These are phyloP conservation scores for Plasmodium coatneyi DNA, from an alignment of 169 alveolate genomes.

Conservation along the genomic window DNA sequence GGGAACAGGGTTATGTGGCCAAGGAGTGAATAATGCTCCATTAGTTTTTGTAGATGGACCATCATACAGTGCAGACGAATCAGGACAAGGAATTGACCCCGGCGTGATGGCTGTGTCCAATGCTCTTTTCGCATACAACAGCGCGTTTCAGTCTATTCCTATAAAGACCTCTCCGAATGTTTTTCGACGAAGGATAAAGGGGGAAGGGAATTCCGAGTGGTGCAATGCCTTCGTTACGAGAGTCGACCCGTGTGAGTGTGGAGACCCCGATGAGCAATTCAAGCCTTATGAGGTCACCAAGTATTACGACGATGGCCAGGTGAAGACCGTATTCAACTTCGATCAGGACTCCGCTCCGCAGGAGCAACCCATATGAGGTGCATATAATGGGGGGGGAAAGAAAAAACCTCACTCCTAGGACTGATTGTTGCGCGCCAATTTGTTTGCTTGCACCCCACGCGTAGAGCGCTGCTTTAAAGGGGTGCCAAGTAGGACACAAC, in stretches of 20 bases:
- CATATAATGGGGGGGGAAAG: neutral
- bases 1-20: neutral
- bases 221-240: slow-evolving; percentile 85
- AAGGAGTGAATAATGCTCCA: slow-evolving; percentile 11
- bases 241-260: slow-evolving; percentile 79
- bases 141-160: slow-evolving; percentile 79
- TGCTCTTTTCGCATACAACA: slow-evolving; percentile 77
- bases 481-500: neutral
- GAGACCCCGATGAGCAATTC: slow-evolving; percentile 74
- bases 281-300: slow-evolving; percentile 79
- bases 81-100: slow-evolving; percentile 76
- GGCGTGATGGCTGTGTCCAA: slow-evolving; percentile 82
- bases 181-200: slow-evolving; percentile 82
- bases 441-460: neutral
- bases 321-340: slow-evolving; percentile 77
- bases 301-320: slow-evolving; percentile 70
- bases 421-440: neutral
- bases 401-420: neutral
- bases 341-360: slow-evolving; percentile 49
- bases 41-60: slow-evolving; percentile 35
- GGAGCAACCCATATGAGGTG: slow-evolving; percentile 5
- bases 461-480: neutral
- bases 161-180: slow-evolving; percentile 76
- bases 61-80: slow-evolving; percentile 64
- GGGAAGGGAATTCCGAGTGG: slow-evolving; percentile 88